Evolutionary conservation across 306 rosid species (phyloP).

Genomic region (Gastrolobium bilobum): DNA sequence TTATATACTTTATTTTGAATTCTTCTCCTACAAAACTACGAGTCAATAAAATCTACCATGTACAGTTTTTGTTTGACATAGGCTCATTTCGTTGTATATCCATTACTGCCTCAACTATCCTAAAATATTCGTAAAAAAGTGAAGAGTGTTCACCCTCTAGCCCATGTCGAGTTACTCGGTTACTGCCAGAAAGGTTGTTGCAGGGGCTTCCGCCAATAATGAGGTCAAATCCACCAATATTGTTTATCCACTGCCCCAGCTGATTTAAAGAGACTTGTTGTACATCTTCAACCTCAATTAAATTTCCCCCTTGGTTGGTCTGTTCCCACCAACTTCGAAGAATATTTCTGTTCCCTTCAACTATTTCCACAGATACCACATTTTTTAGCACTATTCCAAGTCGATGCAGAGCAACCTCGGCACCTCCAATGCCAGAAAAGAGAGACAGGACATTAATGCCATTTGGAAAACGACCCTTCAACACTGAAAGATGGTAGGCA

Average conservation of each 20-base stretch:
- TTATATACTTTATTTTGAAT: constrained; percentile 37
- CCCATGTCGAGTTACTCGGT: constrained; percentile 72
- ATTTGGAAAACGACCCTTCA: constrained; percentile 66
- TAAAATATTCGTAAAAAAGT: constrained; percentile 65
- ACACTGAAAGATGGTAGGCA: constrained; percentile 78
- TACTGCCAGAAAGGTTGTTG: constrained; percentile 82
- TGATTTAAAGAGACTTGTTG: constrained; percentile 56
- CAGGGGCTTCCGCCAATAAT: constrained; percentile 87
- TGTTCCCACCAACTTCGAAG: constrained; percentile 91
- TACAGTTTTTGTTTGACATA: not conserved
- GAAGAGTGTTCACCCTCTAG: constrained; percentile 64
- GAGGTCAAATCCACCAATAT: constrained; percentile 82
- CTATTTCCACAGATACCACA: constrained; percentile 72
- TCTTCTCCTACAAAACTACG: not conserved
- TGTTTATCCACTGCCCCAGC: constrained; percentile 52
- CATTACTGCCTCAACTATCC: constrained; percentile 41
- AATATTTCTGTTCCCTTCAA: constrained; percentile 69
- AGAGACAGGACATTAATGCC: constrained; percentile 84
- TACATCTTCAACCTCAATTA: constrained; percentile 68
- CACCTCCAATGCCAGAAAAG: constrained; percentile 87
- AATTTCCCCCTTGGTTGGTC: constrained; percentile 70
- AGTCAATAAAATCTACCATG: not conserved
- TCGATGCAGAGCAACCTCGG: constrained; percentile 81
- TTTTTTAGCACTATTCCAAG: constrained; percentile 72
- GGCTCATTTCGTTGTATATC: constrained; percentile 1